Evolutionary conservation across 495 filamentous ascomycete species (phyloP).

Genomic region (Massariosphaeria phaeospora): DNA sequence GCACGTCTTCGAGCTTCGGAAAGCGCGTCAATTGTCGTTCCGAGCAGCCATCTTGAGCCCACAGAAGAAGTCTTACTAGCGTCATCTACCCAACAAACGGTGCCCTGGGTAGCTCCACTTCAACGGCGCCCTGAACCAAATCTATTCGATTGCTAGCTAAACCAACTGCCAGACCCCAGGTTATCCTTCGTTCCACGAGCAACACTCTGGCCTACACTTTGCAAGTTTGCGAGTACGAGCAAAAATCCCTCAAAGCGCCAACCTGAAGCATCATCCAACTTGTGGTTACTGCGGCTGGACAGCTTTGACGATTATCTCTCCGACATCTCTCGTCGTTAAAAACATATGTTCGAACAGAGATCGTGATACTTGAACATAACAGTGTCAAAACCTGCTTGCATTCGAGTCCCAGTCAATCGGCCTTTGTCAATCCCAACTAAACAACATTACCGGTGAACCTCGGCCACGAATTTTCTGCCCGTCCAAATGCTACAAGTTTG

Average conservation of each 20-base stretch:
- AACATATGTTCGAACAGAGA: background rate
- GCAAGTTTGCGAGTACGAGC: background rate
- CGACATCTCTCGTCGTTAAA: too few species aligned
- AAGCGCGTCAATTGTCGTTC: conserved; percentile 7
- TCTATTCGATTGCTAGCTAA: background rate
- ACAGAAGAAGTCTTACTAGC: background rate
- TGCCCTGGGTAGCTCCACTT: background rate
- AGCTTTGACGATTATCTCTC: too few species aligned
- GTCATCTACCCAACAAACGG: conserved; percentile 1
- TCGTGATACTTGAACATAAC: background rate
- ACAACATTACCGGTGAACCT: too few species aligned
- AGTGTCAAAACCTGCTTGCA: background rate
- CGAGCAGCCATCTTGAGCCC: conserved; percentile 3
- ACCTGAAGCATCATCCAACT: background rate
- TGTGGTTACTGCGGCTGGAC: too few species aligned
- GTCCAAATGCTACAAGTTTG: conserved; percentile 6
- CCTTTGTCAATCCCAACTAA: background rate
- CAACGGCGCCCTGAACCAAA: background rate
- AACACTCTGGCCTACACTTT: background rate
- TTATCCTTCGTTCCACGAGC: background rate
- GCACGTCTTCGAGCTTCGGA: conserved; percentile 12
- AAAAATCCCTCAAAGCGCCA: background rate
- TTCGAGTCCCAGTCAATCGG: background rate
- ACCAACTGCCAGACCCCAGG: background rate
- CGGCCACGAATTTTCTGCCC: too few species aligned